Base-by-base conservation (phyloP, 1,284 basidiomycete genomes). In the Cutaneotrichosporon sp. region DNA sequence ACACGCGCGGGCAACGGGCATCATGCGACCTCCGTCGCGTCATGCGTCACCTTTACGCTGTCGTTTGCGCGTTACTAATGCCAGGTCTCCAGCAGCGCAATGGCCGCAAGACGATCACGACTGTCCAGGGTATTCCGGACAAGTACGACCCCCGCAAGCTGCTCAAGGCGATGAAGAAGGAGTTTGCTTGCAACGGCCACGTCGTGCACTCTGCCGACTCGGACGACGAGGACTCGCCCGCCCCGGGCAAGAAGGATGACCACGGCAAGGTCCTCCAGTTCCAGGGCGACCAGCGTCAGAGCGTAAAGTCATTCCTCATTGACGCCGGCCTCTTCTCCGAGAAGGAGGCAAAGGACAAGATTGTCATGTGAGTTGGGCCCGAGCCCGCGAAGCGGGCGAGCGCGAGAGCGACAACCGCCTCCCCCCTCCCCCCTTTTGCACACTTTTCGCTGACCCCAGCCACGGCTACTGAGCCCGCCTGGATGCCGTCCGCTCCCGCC, bases 141-240 rank as follows among this genome's bases (percentile, higher is more conserved):
- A 85, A 91, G 78, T 98, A 94, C 78, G 92, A 98, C 77, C 83
- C 86, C 60, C 97, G 97, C 85, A 98, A 97, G 80, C 83, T 99
- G 61, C 81, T 98, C 76, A 97, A 98, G 78, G 92, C 90, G 20
- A 97, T 98, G 82, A 98, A 98, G 84, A 96, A 94, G 89, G 92
- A 97, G 80, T 97, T 98, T 68, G 96, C 96, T 59, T 98, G 96
- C 82, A 98, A 98, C 79, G 96, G 96, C 63, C 96, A 89, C 60
- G 83, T 99, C 68, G 90, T 97, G 66, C 69, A 71, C 44, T 69
- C 71, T 35, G 72, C 65, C 54, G 69, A 72, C 47, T 68, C 67
- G 41, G 68, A 68, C 48, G 72, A 72, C 39, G 72, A 73, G 52
- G 69, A 72, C 49, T 59, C 64, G 34, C 63, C 66, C 35, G 65